Evolutionary conservation across 257 asterid species (phyloP).

Genomic region (Capsicum rhomboideum): DNA sequence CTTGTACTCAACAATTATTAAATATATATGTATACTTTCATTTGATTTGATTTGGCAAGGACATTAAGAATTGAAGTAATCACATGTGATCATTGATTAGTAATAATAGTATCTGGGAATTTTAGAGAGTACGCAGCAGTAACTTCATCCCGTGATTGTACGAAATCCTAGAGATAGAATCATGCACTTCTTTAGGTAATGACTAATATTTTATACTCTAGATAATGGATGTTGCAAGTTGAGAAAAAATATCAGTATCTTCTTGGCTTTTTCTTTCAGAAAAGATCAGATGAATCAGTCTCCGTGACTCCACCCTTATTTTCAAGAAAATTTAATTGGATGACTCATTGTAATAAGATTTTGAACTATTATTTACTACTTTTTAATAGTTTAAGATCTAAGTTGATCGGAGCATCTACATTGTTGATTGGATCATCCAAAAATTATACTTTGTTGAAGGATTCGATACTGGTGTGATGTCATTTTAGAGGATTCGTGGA

Average conservation of each 20-base stretch:
- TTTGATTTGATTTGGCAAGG: background rate
- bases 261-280: background rate
- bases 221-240: background rate
- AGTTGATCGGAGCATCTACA: background rate
- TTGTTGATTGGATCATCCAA: fast-evolving
- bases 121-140: background rate
- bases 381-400: background rate
- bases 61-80: background rate
- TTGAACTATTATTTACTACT: background rate
- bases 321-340: background rate
- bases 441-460: background rate
- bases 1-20: no score
- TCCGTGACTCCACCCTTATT: background rate
- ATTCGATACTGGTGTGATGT: fast-evolving
- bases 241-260: background rate
- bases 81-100: background rate
- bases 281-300: background rate
- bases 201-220: background rate
- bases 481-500: background rate
- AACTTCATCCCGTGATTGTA: background rate
- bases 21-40: no score
- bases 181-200: background rate
- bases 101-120: background rate
- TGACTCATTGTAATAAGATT: background rate
- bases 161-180: background rate